Conservation (phyloP, 768 basidiomycete genomes). For the Trametes cubensis region DNA sequence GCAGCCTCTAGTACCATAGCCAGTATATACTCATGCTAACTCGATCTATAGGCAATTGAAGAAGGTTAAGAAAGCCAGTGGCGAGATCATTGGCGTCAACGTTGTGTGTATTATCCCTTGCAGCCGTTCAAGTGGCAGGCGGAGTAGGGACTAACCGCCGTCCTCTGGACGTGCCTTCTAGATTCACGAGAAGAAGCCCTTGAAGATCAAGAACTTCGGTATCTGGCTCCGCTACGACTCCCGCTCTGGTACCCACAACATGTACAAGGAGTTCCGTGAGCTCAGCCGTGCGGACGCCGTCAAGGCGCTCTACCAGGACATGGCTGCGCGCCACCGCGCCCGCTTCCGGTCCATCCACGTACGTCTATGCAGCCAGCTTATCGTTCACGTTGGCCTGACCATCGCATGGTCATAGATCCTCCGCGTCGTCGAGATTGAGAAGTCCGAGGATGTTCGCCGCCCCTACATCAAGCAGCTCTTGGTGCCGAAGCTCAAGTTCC, state of each 20-base stretch:
- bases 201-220: conserved; percentile 99
- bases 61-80: conserved; percentile 99
- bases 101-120: conserved; percentile 77
- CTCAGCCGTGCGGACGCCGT: conserved; percentile 93
- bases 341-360: conserved; percentile 99
- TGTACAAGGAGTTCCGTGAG: conserved; percentile 99
- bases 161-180: conserved; percentile 43
- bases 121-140: conserved; percentile 88
- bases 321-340: conserved; percentile 98
- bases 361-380: conserved; percentile 34
- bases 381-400: not conserved
- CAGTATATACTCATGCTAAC: not conserved
- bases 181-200: conserved; percentile 97
- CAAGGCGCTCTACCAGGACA: conserved; percentile 97
- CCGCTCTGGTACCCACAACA: conserved; percentile 99
- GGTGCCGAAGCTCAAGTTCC: conserved; percentile 91
- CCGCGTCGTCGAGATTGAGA: conserved; percentile 94
- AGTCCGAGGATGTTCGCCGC: conserved; percentile 88
- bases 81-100: conserved; percentile 98
- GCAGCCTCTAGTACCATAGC: not conserved
- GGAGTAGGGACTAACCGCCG: conserved; percentile 54
- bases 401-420: conserved; percentile 71
- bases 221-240: conserved; percentile 99
- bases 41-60: conserved; percentile 75
- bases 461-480: conserved; percentile 98